Base-by-base conservation (phyloP, 2,329 filamentous ascomycete genomes). In the Metarhizium guizhouense region DNA sequence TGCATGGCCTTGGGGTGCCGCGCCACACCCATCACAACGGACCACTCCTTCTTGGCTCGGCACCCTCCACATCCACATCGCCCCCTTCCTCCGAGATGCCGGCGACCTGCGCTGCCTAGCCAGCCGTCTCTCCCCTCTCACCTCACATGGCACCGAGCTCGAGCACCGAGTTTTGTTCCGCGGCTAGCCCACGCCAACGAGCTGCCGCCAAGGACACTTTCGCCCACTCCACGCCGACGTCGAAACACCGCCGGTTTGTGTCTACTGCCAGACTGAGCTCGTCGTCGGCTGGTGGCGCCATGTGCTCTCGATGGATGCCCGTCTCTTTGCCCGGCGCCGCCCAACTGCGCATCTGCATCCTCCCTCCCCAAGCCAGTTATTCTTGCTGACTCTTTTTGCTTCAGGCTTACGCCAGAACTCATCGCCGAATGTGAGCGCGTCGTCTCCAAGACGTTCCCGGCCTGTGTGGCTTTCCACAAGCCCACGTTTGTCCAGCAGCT, bases 381-480 rank as follows among this genome's bases (percentile, higher is more conserved):
- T 29, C 16, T 48, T 54, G 32, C 55, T 56, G 55, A 54, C 66
- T 68, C 58, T 56, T 52, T 38, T 47, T 51, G 47, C 54, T 59
- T 52, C 62, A 76, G 73, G 61, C 67, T 84, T 53, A 82, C 79
- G 8, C 80, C 81, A 53, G 81, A 84, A 65, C 71, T 83, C 58
- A 72, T 82, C 58, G 70, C 75, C 60, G 81, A 84, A 69, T 83
- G 80, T 66, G 81, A 84, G 69, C 76, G 80, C 56, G 79, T 83
- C 64, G 78, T 84, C 63, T 77, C 76, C 62, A 83, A 82, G 72
- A 82, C 80, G 14, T 76, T 83, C 62, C 81, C 81, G 43, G 79
- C 81, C 59, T 83, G 80, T 64, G 79, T 84, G 47, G 81, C 80
- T 63, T 84, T 84, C 65, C 81, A 84, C 71, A 83, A 83, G 70